Evolutionary conservation across 2,329 filamentous ascomycete genomes (phyloP), one percentile per base, ranked within the genome.

Genomic region (Phaeophleospora eucalypticola): DNA sequence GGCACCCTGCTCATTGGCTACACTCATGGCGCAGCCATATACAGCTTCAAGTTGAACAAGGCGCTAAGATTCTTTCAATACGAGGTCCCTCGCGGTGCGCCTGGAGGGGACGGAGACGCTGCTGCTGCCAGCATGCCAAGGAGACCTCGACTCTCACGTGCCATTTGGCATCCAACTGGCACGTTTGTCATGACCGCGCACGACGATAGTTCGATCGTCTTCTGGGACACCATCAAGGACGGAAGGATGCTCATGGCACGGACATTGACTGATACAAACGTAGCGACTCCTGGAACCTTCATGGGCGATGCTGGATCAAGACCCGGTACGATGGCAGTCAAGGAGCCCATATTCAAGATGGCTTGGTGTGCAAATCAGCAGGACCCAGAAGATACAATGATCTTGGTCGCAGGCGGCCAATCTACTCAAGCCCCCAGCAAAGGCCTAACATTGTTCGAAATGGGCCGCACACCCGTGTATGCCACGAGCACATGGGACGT

Each of bases 1-100:
- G 93, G 93, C 3, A 89, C 89, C 61, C 75, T 98, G 19, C 71
- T 98, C 47, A 86, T 98, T 48, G 90, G 86, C n/a, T 98, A 97
- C 66, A 81, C 81, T 0, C 82, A 91, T 56, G 93, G 93, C 12
- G 89, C 87, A 4, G 88, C 88, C 38, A 79, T 93, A 50, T 98
- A 94, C 69, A 94, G 89, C 2, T 94, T 98, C 75, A 97, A 98
- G 71, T 86, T 94, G 65, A 90, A 89, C 62, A 78, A 83, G 49
- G 77, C 88, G 0, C 72, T 83, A 38, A 84, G 86, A 53, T 94
- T 82, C 68, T 89, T 95, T 59, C 79, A 90, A 56, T 97, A 97
- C 66, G 77, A 85, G 48, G 68, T 97, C 2, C 87, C 89, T 0
- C 75, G 80, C 9, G 89, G 90, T 14, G 90, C 91, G 3, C 86